phyloP scores from a whole-genome alignment of 306 rosid species.

The cucumber (Cucumis sativus) region Cucumber_9930_V3 NC_026657.2:871001-871500 shows the following conservation, averaged over 20 bases:
- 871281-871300: not conserved
- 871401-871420: too few relatives aligned
- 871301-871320: not conserved
- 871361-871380: too few relatives aligned
- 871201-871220: not conserved
- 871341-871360: not conserved
- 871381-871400: too few relatives aligned
- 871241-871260: not conserved
- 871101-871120: not conserved
- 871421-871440: too few relatives aligned
- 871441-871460: too few relatives aligned
- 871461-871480: too few relatives aligned
- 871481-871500: too few relatives aligned
- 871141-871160: not conserved
- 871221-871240: not conserved
- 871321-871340: not conserved
- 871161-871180: not conserved
- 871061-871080: not conserved
- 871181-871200: not conserved
- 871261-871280: not conserved
- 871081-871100: not conserved
- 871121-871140: not conserved
- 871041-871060: slow-evolving; percentile 7
- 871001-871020: not conserved
- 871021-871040: not conserved